Conservation (phyloP, 2,329 filamentous ascomycete genomes). For the Parascedosporium putredinis region DNA sequence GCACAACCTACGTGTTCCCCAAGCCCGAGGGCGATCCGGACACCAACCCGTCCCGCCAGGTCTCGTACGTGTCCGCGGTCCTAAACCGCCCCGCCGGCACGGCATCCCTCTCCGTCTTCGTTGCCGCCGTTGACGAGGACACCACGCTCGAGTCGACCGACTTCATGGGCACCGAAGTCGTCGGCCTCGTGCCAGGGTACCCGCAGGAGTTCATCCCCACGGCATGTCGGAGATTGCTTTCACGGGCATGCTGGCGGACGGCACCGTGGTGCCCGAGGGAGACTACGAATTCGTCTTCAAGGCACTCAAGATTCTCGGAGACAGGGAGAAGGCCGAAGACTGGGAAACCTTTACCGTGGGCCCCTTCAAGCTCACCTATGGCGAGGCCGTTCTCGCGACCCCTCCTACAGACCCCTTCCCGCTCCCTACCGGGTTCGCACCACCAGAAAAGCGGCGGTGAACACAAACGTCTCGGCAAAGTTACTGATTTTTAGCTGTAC, state of each 20-base stretch:
- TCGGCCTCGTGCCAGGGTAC: background rate
- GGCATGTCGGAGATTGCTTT: constrained; percentile 22
- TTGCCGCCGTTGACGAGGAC: constrained; percentile 5
- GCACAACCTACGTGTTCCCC: constrained; percentile 31
- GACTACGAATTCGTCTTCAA: constrained; percentile 38
- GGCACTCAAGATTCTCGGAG: constrained; percentile 40
- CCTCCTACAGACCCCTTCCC: background rate
- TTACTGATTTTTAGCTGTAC: background rate
- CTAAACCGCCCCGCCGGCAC: constrained; percentile 36
- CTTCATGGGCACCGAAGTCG: background rate
- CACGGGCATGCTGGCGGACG: constrained; percentile 36
- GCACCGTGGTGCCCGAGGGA: constrained; percentile 36
- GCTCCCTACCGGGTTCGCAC: background rate
- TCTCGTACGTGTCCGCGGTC: constrained; percentile 27
- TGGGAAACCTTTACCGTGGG: constrained; percentile 34
- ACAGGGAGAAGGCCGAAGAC: constrained; percentile 29
- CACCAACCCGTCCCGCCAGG: constrained; percentile 14
- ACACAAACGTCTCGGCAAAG: background rate
- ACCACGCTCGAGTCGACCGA: background rate
- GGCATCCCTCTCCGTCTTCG: constrained; percentile 33
- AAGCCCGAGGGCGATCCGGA: constrained; percentile 21
- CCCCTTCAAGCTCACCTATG: constrained; percentile 34
- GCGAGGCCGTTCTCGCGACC: background rate
- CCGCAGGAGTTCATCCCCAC: constrained; percentile 18
- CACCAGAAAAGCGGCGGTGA: background rate